Percentiles rank a stretch among this genome's conserved stretches.
Evolutionary conservation across 2,329 filamentous ascomycete genomes (phyloP).

Genomic region (Neonectria hederae): DNA sequence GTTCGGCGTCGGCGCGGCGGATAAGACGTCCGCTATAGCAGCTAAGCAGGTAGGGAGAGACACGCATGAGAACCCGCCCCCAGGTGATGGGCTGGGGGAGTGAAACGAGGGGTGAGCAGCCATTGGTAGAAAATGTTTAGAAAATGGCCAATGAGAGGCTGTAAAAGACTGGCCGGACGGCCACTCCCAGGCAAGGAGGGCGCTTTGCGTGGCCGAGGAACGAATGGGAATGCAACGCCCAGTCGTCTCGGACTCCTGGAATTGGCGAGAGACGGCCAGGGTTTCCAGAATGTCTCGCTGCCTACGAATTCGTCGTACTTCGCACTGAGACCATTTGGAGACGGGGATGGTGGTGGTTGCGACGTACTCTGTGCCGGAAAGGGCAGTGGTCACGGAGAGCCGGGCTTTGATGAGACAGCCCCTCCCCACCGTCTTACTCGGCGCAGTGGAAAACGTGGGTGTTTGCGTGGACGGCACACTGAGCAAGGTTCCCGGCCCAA

Average conservation of each 20-base stretch:
- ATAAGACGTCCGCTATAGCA: conserved; percentile 27
- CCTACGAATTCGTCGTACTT: conserved; percentile 6
- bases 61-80: conserved; percentile 33
- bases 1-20: conserved; percentile 30
- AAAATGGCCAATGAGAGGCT: conserved; percentile 32
- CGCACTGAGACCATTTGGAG: conserved; percentile 5
- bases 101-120: conserved; percentile 34
- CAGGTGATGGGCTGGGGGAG: conserved; percentile 32
- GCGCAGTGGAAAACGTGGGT: conserved; percentile 1
- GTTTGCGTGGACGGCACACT: conserved; percentile 9
- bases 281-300: conserved; percentile 32
- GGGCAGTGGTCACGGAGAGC: conserved; percentile 4
- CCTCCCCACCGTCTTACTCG: conserved; percentile 15
- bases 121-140: conserved; percentile 39
- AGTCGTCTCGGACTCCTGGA: conserved; percentile 12
- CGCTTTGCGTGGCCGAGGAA: conserved; percentile 33
- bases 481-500: conserved; percentile 6
- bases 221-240: conserved; percentile 33
- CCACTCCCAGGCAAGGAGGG: conserved; percentile 28
- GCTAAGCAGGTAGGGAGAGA: conserved; percentile 28
- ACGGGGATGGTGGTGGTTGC: conserved; percentile 10
- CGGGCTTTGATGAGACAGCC: conserved; percentile 11
- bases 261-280: conserved; percentile 11
- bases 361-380: conserved; percentile 5
- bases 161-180: conserved; percentile 20